Percentiles rank a stretch among this genome's conserved stretches.
phyloP scores from a whole-genome alignment of 1,139 yeast species.

The Yamadazyma triangularis region DNA sequence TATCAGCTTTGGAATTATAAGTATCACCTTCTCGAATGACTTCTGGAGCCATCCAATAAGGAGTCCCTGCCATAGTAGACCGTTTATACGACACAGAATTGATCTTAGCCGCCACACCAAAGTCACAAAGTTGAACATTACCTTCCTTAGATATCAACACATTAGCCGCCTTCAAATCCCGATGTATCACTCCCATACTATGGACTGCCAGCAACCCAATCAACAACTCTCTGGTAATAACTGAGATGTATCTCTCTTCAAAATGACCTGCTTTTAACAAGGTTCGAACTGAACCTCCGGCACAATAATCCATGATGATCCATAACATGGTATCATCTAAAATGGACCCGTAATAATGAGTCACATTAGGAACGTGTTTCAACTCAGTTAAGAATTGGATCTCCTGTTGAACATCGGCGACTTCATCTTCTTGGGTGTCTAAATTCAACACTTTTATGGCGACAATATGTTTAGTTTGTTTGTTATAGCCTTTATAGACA shows the following conservation, averaged over 20 bases:
- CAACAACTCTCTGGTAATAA: constrained; percentile 76
- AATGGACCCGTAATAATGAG: constrained; percentile 88
- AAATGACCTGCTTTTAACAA: constrained; percentile 82
- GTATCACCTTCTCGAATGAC: constrained; percentile 91
- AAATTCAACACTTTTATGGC: constrained; percentile 91
- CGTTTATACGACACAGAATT: constrained; percentile 75
- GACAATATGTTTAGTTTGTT: constrained; percentile 66
- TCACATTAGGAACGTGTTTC: constrained; percentile 82
- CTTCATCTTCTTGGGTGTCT: constrained; percentile 93
- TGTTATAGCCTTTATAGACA: constrained; percentile 79
- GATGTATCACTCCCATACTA: constrained; percentile 84
- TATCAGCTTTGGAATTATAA: constrained; percentile 82
- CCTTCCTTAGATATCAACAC: constrained; percentile 88
- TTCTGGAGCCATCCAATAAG: constrained; percentile 99
- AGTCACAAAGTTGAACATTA: constrained; percentile 86
- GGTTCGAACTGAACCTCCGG: constrained; percentile 93
- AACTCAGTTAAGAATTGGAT: constrained; percentile 80
- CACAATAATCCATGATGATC: constrained; percentile 98
- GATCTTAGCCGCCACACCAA: constrained; percentile 95
- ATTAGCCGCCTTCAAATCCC: constrained; percentile 96
- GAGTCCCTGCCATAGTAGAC: constrained; percentile 97
- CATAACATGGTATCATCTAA: constrained; percentile 84
- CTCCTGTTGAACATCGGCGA: constrained; percentile 91
- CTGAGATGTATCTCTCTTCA: constrained; percentile 79
- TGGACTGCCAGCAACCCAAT: constrained; percentile 80